These are phyloP conservation scores for Metrosideros polymorpha DNA, from an alignment of 441 rosid genomes.

Conservation along the genomic window DNA sequence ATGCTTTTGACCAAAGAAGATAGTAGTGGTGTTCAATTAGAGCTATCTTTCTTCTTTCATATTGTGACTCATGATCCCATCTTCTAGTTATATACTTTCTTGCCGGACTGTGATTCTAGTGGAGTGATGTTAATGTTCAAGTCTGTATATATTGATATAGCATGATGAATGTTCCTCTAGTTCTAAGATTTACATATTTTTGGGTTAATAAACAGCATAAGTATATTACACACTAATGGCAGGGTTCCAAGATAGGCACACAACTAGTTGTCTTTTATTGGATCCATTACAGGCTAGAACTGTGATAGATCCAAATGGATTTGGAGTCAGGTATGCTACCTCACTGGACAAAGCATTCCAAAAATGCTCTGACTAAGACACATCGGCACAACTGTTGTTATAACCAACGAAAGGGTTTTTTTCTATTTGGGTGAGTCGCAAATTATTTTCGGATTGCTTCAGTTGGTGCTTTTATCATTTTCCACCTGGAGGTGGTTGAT, in stretches of 20 bases:
- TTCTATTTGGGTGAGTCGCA: background rate
- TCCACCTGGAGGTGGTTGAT: background rate
- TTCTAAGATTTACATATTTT: background rate
- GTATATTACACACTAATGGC: background rate
- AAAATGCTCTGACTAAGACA: background rate
- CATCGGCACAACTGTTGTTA: background rate
- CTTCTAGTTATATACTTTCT: background rate
- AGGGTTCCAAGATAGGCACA: background rate
- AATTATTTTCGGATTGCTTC: fast-evolving
- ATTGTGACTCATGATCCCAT: background rate
- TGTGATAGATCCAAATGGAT: background rate
- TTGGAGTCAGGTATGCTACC: background rate
- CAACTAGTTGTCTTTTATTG: background rate
- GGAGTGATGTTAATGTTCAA: background rate
- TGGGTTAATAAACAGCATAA: background rate
- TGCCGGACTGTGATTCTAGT: background rate
- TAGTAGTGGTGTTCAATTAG: background rate
- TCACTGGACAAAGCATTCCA: background rate
- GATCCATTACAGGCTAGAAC: background rate
- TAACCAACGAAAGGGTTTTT: background rate
- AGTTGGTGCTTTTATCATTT: background rate
- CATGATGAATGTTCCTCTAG: background rate
- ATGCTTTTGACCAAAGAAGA: slow-evolving; percentile 48
- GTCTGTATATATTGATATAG: background rate
- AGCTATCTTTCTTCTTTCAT: background rate